phyloP scores from a whole-genome alignment of 345 rosid genomes.

The Heritiera fomes region DNA sequence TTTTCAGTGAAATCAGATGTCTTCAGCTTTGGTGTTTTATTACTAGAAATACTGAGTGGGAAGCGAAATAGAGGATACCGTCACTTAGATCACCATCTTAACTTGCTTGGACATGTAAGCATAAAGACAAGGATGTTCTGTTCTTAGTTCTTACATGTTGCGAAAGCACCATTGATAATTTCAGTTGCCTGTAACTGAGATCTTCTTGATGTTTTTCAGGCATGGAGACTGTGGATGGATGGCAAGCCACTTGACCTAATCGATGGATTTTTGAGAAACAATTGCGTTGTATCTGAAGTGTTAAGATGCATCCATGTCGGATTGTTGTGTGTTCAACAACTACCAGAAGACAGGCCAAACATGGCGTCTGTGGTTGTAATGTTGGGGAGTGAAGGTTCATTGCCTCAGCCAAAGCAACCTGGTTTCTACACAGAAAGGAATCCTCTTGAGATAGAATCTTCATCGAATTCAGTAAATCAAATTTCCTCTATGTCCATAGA shows the following conservation, averaged over 20 bases:
- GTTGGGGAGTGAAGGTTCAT: background rate
- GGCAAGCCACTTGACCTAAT: conserved; percentile 3
- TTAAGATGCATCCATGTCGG: background rate
- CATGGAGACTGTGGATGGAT: conserved; percentile 11
- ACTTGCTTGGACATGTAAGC: background rate
- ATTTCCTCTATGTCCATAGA: background rate
- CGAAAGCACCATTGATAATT: background rate
- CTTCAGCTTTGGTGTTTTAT: background rate
- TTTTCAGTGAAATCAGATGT: background rate
- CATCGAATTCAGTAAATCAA: background rate
- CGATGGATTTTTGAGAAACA: background rate
- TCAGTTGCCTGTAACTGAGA: background rate
- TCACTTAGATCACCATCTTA: background rate
- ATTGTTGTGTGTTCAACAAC: conserved; percentile 12
- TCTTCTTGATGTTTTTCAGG: background rate
- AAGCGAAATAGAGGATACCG: background rate
- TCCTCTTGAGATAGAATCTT: background rate
- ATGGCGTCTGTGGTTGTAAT: conserved; percentile 7
- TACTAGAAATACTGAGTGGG: background rate
- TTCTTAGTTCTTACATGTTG: background rate
- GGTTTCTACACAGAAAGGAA: conserved; percentile 8
- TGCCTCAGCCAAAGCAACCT: conserved; percentile 13
- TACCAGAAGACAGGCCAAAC: conserved; percentile 16
- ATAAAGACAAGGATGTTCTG: background rate
- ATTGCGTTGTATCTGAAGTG: background rate